These are phyloP conservation scores for Melaleuca quinquenervia DNA, from an alignment of 345 rosid species.

Conservation along the genomic window DNA sequence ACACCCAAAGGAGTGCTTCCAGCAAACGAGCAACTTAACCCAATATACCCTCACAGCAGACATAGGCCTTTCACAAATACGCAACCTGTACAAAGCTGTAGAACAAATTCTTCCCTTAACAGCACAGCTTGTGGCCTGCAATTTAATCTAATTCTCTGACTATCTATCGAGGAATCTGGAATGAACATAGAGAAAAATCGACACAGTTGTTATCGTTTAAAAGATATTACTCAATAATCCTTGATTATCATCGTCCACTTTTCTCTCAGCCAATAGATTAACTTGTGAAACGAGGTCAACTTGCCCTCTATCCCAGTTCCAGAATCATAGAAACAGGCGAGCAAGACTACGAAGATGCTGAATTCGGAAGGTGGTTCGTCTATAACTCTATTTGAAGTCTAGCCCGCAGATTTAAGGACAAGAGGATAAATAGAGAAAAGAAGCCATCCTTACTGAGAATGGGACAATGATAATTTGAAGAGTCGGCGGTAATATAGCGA, in stretches of 20 bases:
- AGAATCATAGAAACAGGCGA: neutral
- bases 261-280: neutral
- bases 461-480: too few relatives aligned
- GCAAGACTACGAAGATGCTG: neutral
- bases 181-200: neutral
- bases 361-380: neutral
- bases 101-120: neutral
- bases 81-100: neutral
- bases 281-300: neutral
- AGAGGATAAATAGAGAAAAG: neutral
- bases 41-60: neutral
- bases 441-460: neutral
- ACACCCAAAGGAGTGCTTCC: neutral
- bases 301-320: neutral
- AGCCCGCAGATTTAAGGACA: neutral
- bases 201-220: neutral
- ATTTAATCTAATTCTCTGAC: neutral
- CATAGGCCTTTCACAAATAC: neutral
- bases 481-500: neutral
- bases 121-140: neutral
- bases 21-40: neutral
- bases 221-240: neutral
- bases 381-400: neutral
- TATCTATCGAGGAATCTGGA: neutral
- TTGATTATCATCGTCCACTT: neutral